Evolutionary conservation across 345 rosid genomes (phyloP).

Genomic region (Brassica rapa): DNA sequence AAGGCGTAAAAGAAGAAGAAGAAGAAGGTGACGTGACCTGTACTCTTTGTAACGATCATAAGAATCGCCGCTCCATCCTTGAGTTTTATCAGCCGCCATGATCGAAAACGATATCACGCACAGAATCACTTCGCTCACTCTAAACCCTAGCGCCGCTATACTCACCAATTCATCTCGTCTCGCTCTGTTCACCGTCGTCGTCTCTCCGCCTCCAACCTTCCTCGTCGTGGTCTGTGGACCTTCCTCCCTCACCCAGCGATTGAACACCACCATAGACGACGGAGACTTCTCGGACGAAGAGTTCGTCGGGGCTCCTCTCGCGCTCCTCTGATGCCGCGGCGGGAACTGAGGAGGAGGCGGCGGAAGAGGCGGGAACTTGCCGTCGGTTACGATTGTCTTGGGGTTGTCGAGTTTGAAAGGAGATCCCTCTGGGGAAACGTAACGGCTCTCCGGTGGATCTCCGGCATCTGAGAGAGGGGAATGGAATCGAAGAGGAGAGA

Average conservation of each 20-base stretch:
- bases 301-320: constrained; percentile 14
- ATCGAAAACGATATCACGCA: constrained; percentile 92
- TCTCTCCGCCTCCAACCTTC: constrained; percentile 43
- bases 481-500: constrained; percentile 65
- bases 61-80: constrained; percentile 99
- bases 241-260: constrained; percentile 54
- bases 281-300: constrained; percentile 31
- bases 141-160: constrained; percentile 60
- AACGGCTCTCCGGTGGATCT: constrained; percentile 57
- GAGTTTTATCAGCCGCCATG: constrained; percentile 94
- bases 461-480: constrained; percentile 75
- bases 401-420: constrained; percentile 58
- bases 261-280: constrained; percentile 40
- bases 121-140: constrained; percentile 62
- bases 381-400: constrained; percentile 54
- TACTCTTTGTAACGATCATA: constrained; percentile 90
- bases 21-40: constrained; percentile 51
- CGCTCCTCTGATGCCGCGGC: constrained; percentile 30
- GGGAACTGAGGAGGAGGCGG: constrained; percentile 40
- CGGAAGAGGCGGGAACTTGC: constrained; percentile 47
- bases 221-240: constrained; percentile 34
- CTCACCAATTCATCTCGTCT: constrained; percentile 43
- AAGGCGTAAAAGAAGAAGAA: neutral
- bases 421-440: constrained; percentile 60
- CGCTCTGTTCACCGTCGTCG: constrained; percentile 43